These are phyloP conservation scores for Rhynchosporium agropyri DNA, from an alignment of 2,329 filamentous ascomycete genomes.

Conservation along the genomic window DNA sequence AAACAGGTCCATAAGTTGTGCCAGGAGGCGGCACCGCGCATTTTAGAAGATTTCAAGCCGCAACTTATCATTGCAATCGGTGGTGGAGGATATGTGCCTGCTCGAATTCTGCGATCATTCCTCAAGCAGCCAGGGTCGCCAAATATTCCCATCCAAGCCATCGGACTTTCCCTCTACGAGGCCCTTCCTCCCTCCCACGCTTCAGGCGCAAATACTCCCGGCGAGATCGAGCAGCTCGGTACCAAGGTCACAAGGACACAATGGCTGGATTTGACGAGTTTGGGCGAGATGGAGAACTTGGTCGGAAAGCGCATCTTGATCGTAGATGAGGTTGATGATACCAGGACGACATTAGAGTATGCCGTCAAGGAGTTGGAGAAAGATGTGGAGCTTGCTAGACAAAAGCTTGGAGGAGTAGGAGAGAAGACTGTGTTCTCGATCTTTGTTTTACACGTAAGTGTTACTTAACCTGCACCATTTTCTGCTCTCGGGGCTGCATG, in stretches of 20 bases:
- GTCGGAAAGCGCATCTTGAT: constrained; percentile 91
- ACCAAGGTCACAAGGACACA: constrained; percentile 97
- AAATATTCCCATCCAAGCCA: constrained; percentile 99
- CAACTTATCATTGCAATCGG: constrained; percentile 99
- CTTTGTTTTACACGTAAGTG: constrained; percentile 84
- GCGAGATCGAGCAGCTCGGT: constrained; percentile 68
- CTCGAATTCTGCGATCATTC: constrained; percentile 95
- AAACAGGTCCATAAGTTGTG: constrained; percentile 93
- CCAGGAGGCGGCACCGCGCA: constrained; percentile 78
- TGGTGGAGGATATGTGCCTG: constrained; percentile 94
- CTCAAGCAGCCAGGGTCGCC: constrained; percentile 83
- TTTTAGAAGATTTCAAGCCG: constrained; percentile 84
- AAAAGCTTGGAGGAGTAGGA: constrained; percentile 68
- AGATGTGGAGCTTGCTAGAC: constrained; percentile 82
- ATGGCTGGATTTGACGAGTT: constrained; percentile 89
- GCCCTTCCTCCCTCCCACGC: constrained; percentile 63
- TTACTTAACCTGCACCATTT: neutral
- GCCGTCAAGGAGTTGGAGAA: constrained; percentile 92
- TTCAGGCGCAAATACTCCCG: constrained; percentile 50
- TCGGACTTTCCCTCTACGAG: constrained; percentile 97
- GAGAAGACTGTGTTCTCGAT: constrained; percentile 90
- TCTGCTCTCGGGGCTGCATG: neutral
- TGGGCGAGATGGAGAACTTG: constrained; percentile 82
- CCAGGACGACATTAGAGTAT: constrained; percentile 90
- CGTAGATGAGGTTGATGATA: constrained; percentile 95